These are phyloP conservation scores for Cicer arietinum DNA, from an alignment of 306 rosid species.

Conservation along the genomic window DNA sequence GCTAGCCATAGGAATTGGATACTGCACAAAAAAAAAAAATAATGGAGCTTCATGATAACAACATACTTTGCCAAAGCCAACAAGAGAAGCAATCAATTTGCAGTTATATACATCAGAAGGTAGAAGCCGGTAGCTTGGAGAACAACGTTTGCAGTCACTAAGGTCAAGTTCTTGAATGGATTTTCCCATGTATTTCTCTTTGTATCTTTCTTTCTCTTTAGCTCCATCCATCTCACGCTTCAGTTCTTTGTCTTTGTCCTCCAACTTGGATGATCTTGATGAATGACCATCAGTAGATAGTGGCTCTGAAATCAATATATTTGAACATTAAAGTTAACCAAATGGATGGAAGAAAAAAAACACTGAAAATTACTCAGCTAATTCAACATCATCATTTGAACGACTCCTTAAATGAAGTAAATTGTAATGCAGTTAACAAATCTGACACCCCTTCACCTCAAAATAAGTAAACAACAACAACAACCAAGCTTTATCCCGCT, in stretches of 20 bases:
- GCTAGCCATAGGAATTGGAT: constrained; percentile 87
- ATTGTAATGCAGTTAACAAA: constrained; percentile 20
- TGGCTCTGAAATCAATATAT: constrained; percentile 70
- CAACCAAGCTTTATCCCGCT: too few relatives aligned
- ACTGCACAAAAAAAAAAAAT: constrained; percentile 60
- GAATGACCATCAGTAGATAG: constrained; percentile 64
- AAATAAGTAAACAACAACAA: too few relatives aligned
- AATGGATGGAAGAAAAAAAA: constrained; percentile 12
- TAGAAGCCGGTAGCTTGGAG: constrained; percentile 94
- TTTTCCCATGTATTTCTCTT: constrained; percentile 83
- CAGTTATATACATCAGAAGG: constrained; percentile 73
- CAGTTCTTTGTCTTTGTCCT: constrained; percentile 78
- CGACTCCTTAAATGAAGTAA: constrained; percentile 24
- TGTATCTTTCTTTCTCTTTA: constrained; percentile 85
- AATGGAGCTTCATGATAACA: constrained; percentile 42
- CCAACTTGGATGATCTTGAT: constrained; percentile 73
- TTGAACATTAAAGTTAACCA: constrained; percentile 44
- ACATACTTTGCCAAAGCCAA: constrained; percentile 28
- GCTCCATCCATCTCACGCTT: constrained; percentile 76
- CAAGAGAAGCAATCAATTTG: constrained; percentile 19
- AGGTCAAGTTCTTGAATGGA: constrained; percentile 99
- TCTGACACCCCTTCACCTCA: constrained; percentile 14
- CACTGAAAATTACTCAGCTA: constrained; percentile 7
- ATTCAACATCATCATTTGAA: constrained; percentile 37
- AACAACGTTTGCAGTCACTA: constrained; percentile 81